Evolutionary conservation across 2,329 filamentous ascomycete genomes (phyloP).

Genomic region (Chaetothyriales sp.): DNA sequence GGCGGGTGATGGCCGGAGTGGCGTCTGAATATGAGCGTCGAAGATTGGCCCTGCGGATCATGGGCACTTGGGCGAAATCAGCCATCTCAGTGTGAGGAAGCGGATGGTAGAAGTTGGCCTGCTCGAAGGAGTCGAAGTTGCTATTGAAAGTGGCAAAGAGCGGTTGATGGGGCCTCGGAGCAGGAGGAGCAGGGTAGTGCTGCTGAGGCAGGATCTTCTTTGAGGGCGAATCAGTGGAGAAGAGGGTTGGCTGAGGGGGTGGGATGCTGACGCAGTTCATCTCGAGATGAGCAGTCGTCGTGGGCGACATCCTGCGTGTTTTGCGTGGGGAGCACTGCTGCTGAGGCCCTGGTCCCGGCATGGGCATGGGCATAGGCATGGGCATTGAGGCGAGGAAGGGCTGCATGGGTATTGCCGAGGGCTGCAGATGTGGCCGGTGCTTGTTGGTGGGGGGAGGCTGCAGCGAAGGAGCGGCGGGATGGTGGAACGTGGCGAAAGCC

Average conservation of each 20-base stretch:
- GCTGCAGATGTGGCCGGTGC: slow-evolving; percentile 31
- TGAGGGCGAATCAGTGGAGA: slow-evolving; percentile 35
- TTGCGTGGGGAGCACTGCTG: slow-evolving; percentile 37
- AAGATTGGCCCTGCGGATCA: slow-evolving; percentile 28
- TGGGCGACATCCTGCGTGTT: slow-evolving; percentile 51
- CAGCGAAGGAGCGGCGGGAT: slow-evolving; percentile 32
- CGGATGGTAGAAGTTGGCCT: slow-evolving; percentile 34
- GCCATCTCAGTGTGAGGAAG: slow-evolving; percentile 29
- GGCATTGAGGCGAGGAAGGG: slow-evolving; percentile 29
- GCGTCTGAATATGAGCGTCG: slow-evolving; percentile 57
- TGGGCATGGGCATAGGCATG: slow-evolving; percentile 53
- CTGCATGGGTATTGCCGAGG: slow-evolving; percentile 37
- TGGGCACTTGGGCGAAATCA: slow-evolving; percentile 33
- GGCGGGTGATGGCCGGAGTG: slow-evolving; percentile 55
- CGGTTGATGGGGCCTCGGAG: slow-evolving; percentile 25
- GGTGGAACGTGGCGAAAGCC: slow-evolving; percentile 44
- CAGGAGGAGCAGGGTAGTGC: slow-evolving; percentile 23
- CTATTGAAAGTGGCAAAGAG: slow-evolving; percentile 37
- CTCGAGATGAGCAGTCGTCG: slow-evolving; percentile 44
- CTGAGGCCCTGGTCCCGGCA: slow-evolving; percentile 32
- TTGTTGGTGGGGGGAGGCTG: slow-evolving; percentile 20
- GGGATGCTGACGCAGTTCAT: slow-evolving; percentile 47
- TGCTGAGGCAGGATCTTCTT: slow-evolving; percentile 27
- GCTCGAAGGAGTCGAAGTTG: slow-evolving; percentile 26
- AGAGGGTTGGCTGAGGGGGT: slow-evolving; percentile 26